These are phyloP conservation scores for Coemansia sp. DNA, from an alignment of 192 early-diverging fungal species.

Conservation along the genomic window DNA sequence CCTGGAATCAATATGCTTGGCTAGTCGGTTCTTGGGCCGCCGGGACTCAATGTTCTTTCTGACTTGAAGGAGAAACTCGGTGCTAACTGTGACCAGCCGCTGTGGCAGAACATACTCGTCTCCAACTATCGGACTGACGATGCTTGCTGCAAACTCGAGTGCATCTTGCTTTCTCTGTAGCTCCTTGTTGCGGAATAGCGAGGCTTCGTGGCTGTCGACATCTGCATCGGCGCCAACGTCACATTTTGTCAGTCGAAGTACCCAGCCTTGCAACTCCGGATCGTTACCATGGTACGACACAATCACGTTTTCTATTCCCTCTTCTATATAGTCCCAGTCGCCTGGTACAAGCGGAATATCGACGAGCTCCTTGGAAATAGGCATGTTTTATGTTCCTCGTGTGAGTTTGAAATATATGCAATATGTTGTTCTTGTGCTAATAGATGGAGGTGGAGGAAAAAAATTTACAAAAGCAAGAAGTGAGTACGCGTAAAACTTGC, in stretches of 20 bases:
- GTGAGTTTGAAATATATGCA: background rate
- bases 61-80: constrained; percentile 51
- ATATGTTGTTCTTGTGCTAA: background rate
- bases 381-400: background rate
- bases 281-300: constrained; percentile 61
- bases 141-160: constrained; percentile 26
- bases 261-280: constrained; percentile 25
- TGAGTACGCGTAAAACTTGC: background rate
- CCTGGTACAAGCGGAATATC: constrained; percentile 16
- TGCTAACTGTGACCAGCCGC: constrained; percentile 10
- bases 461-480: background rate
- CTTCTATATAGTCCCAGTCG: constrained; percentile 70
- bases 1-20: constrained; percentile 54
- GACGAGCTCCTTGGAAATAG: background rate
- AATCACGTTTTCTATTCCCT: constrained; percentile 77
- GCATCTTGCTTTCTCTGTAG: constrained; percentile 4
- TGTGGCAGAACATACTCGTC: constrained; percentile 57
- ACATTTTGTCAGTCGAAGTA: constrained; percentile 41
- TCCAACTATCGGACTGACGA: constrained; percentile 58
- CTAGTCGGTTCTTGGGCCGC: constrained; percentile 53
- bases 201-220: constrained; percentile 18
- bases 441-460: background rate
- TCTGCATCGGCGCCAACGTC: constrained; percentile 7
- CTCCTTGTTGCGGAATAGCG: constrained; percentile 15
- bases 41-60: constrained; percentile 18